Conservation (phyloP, 1,139 yeast species). For the Lodderomyces orthopsilosis region DNA sequence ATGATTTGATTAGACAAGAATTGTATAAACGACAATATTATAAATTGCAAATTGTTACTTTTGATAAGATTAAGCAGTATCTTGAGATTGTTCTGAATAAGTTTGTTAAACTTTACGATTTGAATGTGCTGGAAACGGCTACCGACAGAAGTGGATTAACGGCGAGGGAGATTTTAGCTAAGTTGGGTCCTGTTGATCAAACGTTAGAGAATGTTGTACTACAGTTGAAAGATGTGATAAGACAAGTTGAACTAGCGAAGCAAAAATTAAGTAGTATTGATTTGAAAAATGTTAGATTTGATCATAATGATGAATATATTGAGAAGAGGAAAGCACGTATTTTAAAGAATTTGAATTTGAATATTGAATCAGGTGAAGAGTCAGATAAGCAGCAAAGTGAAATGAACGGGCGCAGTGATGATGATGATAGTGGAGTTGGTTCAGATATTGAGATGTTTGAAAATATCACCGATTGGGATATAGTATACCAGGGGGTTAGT, state of each 20-base stretch:
- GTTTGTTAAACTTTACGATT: not conserved
- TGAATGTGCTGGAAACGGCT: too few species aligned
- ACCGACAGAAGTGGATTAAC: too few species aligned
- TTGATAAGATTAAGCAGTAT: slow-evolving; percentile 32
- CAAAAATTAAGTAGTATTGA: not conserved
- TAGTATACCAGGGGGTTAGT: not conserved
- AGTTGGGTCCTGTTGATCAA: slow-evolving; percentile 2
- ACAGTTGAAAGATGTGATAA: slow-evolving; percentile 2
- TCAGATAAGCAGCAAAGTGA: not conserved
- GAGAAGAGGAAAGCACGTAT: not conserved
- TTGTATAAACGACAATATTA: slow-evolving; percentile 43
- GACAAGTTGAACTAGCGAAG: not conserved
- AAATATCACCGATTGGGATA: not conserved
- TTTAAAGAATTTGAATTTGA: not conserved
- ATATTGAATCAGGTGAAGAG: not conserved
- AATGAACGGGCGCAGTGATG: not conserved
- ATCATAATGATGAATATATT: not conserved
- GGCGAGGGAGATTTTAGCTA: not conserved
- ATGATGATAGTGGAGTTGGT: not conserved
- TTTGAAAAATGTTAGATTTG: not conserved
- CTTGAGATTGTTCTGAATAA: slow-evolving; percentile 14
- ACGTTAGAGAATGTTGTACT: not conserved
- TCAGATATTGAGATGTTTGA: not conserved
- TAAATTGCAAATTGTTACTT: slow-evolving; percentile 39
- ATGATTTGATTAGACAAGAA: slow-evolving; percentile 44